Base-by-base conservation (phyloP, 352 stramenopile species). In the Saprolegnia parasitica region DNA sequence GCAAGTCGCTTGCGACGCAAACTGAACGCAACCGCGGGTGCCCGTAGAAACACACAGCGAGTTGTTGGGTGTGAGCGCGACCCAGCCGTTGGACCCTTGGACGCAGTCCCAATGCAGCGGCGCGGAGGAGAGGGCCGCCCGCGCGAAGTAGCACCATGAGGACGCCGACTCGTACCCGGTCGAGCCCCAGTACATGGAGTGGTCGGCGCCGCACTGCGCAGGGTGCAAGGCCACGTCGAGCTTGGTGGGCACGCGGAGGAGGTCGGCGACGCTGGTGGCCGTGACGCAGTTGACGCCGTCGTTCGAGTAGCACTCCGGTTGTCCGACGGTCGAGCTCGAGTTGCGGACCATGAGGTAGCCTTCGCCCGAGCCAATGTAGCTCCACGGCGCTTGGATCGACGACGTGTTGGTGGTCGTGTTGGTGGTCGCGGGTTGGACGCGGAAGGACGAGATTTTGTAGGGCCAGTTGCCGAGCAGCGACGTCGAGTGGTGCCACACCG, bases 261-360 rank as follows among this genome's bases (percentile, higher is more conserved):
- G 42, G 42, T 49, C 42, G 42, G 13, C 42, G 18, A 49, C 42
- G 42, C 18, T 49, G 4, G 42, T 49, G 13, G 42, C 42, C 3
- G 42, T 49, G 42, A 60, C 20, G 35, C 52, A 60, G 35, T 60
- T 60, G 24, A 60, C n/a, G 9, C 52, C 52, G 35, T 60, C 35
- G 24, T 16, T 40, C 24, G 52, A 35, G 20, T 60, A 60, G 35
- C 52, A 60, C 35, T 60, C 52, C 3, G 52, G 52, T 4, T 60
- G 13, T 2, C 13, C n/a, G 24, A 9, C 16, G 24, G 3, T 20
- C 47, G n/a, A 29, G 24, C n/a, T 29, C 24, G 47, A 55, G 24
- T 42, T 60, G 4, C 52, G 52, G 11, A 60, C 52, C 52, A 60
- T 60, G 11, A 60, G 11, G 35, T 42, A 60, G 52, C 52, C 52